Evolutionary conservation across 345 rosid genomes (phyloP).

Genomic region (Eucalyptus brandiana): DNA sequence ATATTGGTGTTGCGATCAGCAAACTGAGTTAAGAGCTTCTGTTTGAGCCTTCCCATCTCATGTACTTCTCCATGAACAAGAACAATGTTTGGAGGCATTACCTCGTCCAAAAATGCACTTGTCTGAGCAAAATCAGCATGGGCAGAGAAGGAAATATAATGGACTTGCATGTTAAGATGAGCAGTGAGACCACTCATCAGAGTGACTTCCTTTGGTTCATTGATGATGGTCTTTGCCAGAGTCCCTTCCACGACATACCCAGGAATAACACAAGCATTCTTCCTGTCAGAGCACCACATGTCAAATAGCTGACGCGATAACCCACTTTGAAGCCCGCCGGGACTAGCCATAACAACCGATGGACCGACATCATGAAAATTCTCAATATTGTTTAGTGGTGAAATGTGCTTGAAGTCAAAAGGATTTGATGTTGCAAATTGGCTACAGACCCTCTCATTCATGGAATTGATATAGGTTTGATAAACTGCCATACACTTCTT

Average conservation of each 20-base stretch:
- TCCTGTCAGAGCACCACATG: conserved; percentile 88
- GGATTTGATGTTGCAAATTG: conserved; percentile 93
- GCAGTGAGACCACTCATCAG: conserved; percentile 89
- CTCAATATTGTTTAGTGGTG: conserved; percentile 68
- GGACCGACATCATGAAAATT: conserved; percentile 89
- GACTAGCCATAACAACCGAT: conserved; percentile 91
- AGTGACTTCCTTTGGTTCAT: conserved; percentile 87
- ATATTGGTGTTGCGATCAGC: conserved; percentile 72
- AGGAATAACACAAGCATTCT: conserved; percentile 76
- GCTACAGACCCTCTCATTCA: conserved; percentile 83
- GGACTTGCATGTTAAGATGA: conserved; percentile 85
- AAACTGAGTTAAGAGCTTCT: conserved; percentile 67
- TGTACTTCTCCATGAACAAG: conserved; percentile 94
- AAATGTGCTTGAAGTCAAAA: conserved; percentile 84
- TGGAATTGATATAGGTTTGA: conserved; percentile 89
- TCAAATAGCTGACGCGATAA: conserved; percentile 86
- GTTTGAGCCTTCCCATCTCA: conserved; percentile 92
- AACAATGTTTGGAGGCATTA: conserved; percentile 87
- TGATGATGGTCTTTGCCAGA: conserved; percentile 69
- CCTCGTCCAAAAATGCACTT: conserved; percentile 83
- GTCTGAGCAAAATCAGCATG: conserved; percentile 99
- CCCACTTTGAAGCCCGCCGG: conserved; percentile 85
- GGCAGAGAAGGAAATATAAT: conserved; percentile 91
- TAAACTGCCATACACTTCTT: conserved; percentile 95
- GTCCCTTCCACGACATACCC: conserved; percentile 90